phyloP scores from a whole-genome alignment of 2,329 filamentous ascomycete species.

The Paraphaeosphaeria sporulosa region DNA sequence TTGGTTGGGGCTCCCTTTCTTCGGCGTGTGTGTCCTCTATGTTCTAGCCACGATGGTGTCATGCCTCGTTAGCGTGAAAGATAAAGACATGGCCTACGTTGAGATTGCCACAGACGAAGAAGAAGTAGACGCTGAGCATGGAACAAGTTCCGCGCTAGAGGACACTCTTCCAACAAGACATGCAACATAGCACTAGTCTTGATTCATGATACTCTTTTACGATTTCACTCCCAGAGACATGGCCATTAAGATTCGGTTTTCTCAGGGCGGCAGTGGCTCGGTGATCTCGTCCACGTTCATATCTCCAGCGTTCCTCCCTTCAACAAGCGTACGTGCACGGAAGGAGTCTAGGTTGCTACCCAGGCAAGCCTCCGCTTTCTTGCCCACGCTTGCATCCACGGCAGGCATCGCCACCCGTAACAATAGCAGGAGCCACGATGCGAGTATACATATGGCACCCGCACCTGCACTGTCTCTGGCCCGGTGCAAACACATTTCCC shows the following conservation, averaged over 20 bases:
- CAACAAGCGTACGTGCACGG: not conserved
- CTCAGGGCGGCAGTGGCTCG: not conserved
- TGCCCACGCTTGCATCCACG: not conserved
- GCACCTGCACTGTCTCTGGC: not conserved
- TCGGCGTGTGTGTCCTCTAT: constrained; percentile 35
- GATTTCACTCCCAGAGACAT: not conserved
- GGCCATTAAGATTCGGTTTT: not conserved
- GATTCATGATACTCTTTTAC: not conserved
- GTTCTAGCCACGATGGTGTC: constrained; percentile 35
- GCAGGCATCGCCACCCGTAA: not conserved
- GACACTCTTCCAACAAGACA: constrained; percentile 14
- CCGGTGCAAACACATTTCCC: not conserved
- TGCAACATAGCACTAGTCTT: constrained; percentile 1
- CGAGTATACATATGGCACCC: too few species aligned
- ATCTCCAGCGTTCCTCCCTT: not conserved
- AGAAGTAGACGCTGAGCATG: constrained; percentile 18
- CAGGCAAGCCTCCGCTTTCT: not conserved
- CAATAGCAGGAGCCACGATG: not conserved
- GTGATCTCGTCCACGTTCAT: not conserved
- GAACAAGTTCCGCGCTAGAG: constrained; percentile 26
- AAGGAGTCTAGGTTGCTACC: not conserved
- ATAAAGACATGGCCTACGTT: constrained; percentile 29
- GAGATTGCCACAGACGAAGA: constrained; percentile 27
- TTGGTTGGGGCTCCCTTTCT: constrained; percentile 59
- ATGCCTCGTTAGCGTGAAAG: constrained; percentile 36